phyloP scores from a whole-genome alignment of 305 asterid genomes.

The Rubia tinctorum region DNA sequence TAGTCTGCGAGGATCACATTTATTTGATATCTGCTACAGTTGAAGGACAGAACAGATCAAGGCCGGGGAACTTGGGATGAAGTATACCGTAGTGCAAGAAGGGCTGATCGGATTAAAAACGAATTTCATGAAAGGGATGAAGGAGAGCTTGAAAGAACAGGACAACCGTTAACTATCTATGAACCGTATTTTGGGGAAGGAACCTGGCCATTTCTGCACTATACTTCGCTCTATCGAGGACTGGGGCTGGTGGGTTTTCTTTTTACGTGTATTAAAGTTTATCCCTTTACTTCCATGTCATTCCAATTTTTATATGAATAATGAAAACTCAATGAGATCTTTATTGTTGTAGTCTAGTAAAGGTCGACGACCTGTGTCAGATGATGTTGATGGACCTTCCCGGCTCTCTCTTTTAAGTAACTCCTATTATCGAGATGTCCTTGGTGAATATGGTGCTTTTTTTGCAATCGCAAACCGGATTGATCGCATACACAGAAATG shows the following conservation, averaged over 20 bases:
- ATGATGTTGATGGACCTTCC: slow-evolving; percentile 87
- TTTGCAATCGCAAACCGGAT: slow-evolving; percentile 91
- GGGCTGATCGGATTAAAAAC: slow-evolving; percentile 59
- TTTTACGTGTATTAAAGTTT: slow-evolving; percentile 1
- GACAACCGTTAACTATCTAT: slow-evolving; percentile 88
- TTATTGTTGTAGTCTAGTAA: slow-evolving; percentile 57
- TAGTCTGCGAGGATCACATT: slow-evolving; percentile 11
- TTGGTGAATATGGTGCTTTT: slow-evolving; percentile 89
- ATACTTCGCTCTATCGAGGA: slow-evolving; percentile 82
- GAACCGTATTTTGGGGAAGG: slow-evolving; percentile 94
- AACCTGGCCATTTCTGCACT: slow-evolving; percentile 92
- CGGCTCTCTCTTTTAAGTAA: slow-evolving; percentile 77
- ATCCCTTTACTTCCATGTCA: neutral
- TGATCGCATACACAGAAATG: slow-evolving; percentile 87
- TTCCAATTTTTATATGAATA: neutral
- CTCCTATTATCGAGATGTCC: slow-evolving; percentile 67
- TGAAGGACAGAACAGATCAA: slow-evolving; percentile 90
- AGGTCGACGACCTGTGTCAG: slow-evolving; percentile 80
- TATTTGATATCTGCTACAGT: slow-evolving; percentile 45
- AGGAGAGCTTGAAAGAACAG: slow-evolving; percentile 96
- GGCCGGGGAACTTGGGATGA: slow-evolving; percentile 96
- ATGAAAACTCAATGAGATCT: neutral
- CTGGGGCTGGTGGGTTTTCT: slow-evolving; percentile 62
- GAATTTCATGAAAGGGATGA: slow-evolving; percentile 95
- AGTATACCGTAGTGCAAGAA: slow-evolving; percentile 74